Evolutionary conservation across 1,139 yeast species (phyloP), one percentile per base, ranked within the genome.

Genomic region (Hanseniaspora gamundiae): DNA sequence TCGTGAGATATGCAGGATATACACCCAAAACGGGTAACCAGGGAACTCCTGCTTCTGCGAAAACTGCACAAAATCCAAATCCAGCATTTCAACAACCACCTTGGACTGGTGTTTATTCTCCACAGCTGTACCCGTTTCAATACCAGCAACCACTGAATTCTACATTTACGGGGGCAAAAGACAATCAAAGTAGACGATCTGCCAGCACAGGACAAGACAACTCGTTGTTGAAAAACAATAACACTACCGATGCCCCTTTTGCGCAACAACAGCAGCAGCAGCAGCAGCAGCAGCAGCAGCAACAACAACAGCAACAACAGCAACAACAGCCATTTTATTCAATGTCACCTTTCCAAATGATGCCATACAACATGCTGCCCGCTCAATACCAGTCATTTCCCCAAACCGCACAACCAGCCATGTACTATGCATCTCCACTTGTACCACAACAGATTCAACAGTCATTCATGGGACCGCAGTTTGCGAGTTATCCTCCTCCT

Each of bases 1-100:
- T 10, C 27, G 29, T 41, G 38, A 13, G 46, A 42, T 14, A 44
- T 10, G 48, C 44, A 38, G 39, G 48, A 42, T 41, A 50, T 35
- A 45, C 27, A 36, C 47, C 44, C 28, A 31, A 40, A 38, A 44
- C 36, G 21, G 38, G 26, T 39, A 45, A 21, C 42, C n/a, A n/a
- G n/a, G 14, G 26, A 7, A 24, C 6, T 24, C 26, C 26, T 24
- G 26, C 26, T 24, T 24, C 9, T 24, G 6, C 26, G 26, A 24
- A 7, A 7, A 24, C 9, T 38, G n/a, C n/a, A n/a, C n/a, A n/a
- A n/a, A n/a, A n/a, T n/a, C n/a, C n/a, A n/a, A n/a, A n/a, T n/a
- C n/a, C n/a, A n/a, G n/a, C n/a, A n/a, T n/a, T n/a, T n/a, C n/a
- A n/a, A n/a, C 44, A 30, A 16, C 41, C 17, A 30, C 44, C 10